Evolutionary conservation across 805 yeast species (phyloP).

Genomic region (Candida pseudofarinosa): DNA sequence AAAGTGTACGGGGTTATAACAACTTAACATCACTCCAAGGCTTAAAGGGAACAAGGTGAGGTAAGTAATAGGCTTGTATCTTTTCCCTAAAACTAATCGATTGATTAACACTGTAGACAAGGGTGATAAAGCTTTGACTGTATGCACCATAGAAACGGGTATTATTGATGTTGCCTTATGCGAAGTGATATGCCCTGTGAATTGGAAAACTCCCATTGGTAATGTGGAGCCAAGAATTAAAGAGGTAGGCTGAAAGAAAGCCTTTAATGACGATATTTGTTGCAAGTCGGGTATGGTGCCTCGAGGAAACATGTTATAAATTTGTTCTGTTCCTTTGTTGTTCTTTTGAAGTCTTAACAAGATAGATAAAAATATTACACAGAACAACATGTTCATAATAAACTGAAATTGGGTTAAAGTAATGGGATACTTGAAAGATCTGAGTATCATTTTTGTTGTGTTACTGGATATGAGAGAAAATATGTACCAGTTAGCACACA

Average conservation of each 20-base stretch:
- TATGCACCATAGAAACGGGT: conserved; percentile 93
- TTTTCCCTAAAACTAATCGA: conserved; percentile 52
- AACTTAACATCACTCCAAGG: conserved; percentile 79
- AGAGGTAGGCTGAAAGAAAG: conserved; percentile 52
- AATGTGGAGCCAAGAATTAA: conserved; percentile 61
- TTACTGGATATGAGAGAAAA: conserved; percentile 78
- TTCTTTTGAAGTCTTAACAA: conserved; percentile 3
- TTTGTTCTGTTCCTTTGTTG: not conserved
- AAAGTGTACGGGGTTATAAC: conserved; percentile 46
- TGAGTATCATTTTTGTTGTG: conserved; percentile 72
- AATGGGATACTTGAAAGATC: conserved; percentile 72
- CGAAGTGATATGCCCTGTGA: conserved; percentile 84
- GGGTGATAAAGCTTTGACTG: conserved; percentile 90
- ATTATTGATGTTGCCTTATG: conserved; percentile 89
- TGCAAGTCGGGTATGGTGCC: conserved; percentile 45
- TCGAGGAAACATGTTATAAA: conserved; percentile 37
- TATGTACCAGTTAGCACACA: conserved; percentile 78
- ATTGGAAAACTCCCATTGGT: conserved; percentile 95
- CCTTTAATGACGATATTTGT: conserved; percentile 22
- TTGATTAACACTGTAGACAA: conserved; percentile 81
- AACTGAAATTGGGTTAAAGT: conserved; percentile 88
- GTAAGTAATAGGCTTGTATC: conserved; percentile 65
- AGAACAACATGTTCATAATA: conserved; percentile 60
- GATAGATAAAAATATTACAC: conserved; percentile 32
- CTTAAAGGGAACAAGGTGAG: conserved; percentile 75